Percentiles rank a stretch among this genome's conserved stretches.
phyloP scores from a whole-genome alignment of 768 basidiomycete genomes.

The Tylopilus cervinicoccineus region DNA sequence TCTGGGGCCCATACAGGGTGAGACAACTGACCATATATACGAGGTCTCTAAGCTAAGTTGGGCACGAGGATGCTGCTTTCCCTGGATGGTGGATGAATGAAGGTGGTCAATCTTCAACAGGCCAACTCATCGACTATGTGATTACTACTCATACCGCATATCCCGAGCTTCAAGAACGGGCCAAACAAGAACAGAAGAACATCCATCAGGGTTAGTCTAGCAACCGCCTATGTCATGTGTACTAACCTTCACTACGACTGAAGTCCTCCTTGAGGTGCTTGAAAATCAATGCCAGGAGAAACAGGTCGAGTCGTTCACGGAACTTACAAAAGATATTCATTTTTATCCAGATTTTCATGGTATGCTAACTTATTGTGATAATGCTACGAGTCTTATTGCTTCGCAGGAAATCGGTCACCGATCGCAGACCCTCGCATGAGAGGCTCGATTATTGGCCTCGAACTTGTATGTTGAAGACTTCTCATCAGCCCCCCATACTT shows the following conservation, averaged over 20 bases:
- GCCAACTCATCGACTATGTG: slow-evolving; percentile 92
- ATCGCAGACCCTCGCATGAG: slow-evolving; percentile 95
- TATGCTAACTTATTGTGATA: slow-evolving; percentile 23
- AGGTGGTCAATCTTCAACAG: slow-evolving; percentile 97
- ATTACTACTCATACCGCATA: slow-evolving; percentile 90
- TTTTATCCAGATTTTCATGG: slow-evolving; percentile 96
- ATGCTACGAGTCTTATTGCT: neutral
- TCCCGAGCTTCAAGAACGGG: slow-evolving; percentile 57
- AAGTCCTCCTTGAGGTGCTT: slow-evolving; percentile 73
- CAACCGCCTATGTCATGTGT: neutral
- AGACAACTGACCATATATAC: neutral
- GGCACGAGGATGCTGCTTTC: slow-evolving; percentile 73
- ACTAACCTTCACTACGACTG: neutral
- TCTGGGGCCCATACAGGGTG: slow-evolving; percentile 90
- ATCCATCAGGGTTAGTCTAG: slow-evolving; percentile 48
- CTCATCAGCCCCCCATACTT: neutral
- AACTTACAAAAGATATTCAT: slow-evolving; percentile 86
- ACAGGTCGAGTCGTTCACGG: slow-evolving; percentile 60
- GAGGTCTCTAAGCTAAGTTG: slow-evolving; percentile 1
- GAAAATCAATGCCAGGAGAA: slow-evolving; percentile 58
- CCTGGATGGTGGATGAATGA: slow-evolving; percentile 99
- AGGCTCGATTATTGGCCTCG: slow-evolving; percentile 85
- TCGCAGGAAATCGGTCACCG: slow-evolving; percentile 88
- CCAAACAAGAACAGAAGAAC: slow-evolving; percentile 54
- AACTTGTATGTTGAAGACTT: slow-evolving; percentile 47